Base-by-base conservation (phyloP, 2,329 filamentous ascomycete genomes). In the Penicillium occitanis region DNA sequence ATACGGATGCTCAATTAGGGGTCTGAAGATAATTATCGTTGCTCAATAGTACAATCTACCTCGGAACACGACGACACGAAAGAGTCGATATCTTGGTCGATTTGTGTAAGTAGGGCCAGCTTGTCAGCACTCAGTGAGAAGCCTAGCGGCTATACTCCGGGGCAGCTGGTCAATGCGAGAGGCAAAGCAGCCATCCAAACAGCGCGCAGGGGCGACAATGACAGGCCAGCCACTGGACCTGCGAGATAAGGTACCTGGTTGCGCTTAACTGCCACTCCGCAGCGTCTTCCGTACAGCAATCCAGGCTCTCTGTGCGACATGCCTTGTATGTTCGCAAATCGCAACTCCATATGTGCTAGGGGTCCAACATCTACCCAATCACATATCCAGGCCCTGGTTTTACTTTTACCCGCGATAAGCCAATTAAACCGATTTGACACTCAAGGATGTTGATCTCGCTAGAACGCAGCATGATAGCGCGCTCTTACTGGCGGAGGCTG, bases 91-190 rank as follows among this genome's bases (percentile, higher is more conserved):
- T 13, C 17, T 19, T 10, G 50, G 17, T n/a, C n/a, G 11, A 19
- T 22, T 22, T 13, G 14, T 58, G 55, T 37, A 42, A 35, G 37
- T 44, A 44, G 57, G 37, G 14, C n/a, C 57, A 44, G 22, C 35
- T 37, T 40, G 19, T 25, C 44, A 48, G 33, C 1, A 13, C 33
- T 35, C 33, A 13, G 33, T 35, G n/a, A 37, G 51, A 55, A 55
- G 53, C 53, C 40, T 14, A n/a, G 25, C 10, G 8, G 17, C 4
- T 37, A 19, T 8, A 35, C 50, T 35, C 50, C 17, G 28, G 28
- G 50, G 50, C 51, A 57, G 30, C n/a, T 57, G 51, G 51, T 57
- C 30, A 57, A 13, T 57, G 51, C 51, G 51, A 57, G 30, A 57
- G 30, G 10, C 28, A 55, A 25, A 25, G 22, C 30, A 33, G 28